Evolutionary conservation across 192 early-diverging fungal species (phyloP), one percentile per base, ranked within the genome.

Genomic region (Dimargaris xerosporica): DNA sequence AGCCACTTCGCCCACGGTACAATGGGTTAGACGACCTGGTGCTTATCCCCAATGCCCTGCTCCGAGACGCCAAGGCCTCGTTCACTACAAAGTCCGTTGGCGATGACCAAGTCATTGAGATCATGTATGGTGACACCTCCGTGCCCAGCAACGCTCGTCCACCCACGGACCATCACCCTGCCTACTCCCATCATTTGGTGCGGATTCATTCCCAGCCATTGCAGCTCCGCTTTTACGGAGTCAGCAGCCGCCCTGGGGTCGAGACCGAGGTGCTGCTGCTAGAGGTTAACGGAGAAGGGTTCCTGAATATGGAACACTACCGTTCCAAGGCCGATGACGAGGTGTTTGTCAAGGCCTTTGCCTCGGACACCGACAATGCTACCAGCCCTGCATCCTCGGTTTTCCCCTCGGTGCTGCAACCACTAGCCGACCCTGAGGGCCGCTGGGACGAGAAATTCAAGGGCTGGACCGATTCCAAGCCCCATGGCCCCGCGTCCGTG

Each of bases 391-490:
- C 34, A 2, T 39, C 34, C 3, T 5, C 34, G 34, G 34, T 7
- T 39, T 39, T 39, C 34, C 26, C 0, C 58, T 34, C 28, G 11
- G 30, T 10, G n/a, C 23, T 44, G 41, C 16, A 60, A 3, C 39
- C 58, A 11, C 39, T 60, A 16, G 64, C 50, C 21, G 71, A 78
- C 7, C 62, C 65, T 10, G 75, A 78, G 25, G 83, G 80, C 63
- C 65, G 81, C 56, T 92, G 94, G 91, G 82, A 89, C 61, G 96
- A 99, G 67, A 72, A 75, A n/a, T 99, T 98, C 76, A 84, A 82
- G 63, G 73, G 84, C 0, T 86, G 84, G 76, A 82, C 77, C 13
- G 96, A 99, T 72, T 75, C 84, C n/a, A 99, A 99, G 75, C 94
- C 94, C 10, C 77, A 84, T 67, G 96, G 96, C 1, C 93, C 95